A percentile compares a stretch with the other conserved stretches of the same genome.
Evolutionary conservation across 495 filamentous ascomycete genomes (phyloP).

Genomic region (Ascodesmis nigricans): DNA sequence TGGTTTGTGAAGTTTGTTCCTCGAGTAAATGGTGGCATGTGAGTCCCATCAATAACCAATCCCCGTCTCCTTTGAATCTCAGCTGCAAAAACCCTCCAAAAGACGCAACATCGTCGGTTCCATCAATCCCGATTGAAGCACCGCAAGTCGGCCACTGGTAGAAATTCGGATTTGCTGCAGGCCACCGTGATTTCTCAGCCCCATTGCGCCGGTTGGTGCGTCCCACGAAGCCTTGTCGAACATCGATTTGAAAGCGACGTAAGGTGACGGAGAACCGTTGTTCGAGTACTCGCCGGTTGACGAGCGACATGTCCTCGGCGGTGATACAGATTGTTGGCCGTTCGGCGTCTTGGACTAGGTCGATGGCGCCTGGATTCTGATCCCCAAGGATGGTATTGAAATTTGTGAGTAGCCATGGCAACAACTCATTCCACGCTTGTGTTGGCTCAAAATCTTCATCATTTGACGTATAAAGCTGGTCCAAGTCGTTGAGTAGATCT

Average conservation of each 20-base stretch:
- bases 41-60: constrained; percentile 1
- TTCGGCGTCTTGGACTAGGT: neutral
- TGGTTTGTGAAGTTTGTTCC: neutral
- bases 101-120: neutral
- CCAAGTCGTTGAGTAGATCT: too few species aligned
- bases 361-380: neutral
- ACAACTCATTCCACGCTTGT: too few species aligned
- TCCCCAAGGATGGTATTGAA: neutral
- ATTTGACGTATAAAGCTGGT: too few species aligned
- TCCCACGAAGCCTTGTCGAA: neutral
- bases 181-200: neutral
- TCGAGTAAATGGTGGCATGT: constrained; percentile 4
- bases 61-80: neutral
- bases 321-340: neutral
- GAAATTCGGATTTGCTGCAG: neutral
- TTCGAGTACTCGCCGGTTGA: neutral
- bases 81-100: constrained; percentile 3
- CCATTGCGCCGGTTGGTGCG: too few species aligned
- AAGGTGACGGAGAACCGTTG: neutral
- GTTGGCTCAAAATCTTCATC: too few species aligned
- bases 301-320: neutral
- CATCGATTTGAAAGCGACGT: neutral
- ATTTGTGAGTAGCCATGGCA: neutral
- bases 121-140: constrained; percentile 1
- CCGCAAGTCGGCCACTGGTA: constrained; percentile 1